Evolutionary conservation across 805 yeast species (phyloP), one percentile per base, ranked within the genome.

Genomic region (Metschnikowia continentalis): DNA sequence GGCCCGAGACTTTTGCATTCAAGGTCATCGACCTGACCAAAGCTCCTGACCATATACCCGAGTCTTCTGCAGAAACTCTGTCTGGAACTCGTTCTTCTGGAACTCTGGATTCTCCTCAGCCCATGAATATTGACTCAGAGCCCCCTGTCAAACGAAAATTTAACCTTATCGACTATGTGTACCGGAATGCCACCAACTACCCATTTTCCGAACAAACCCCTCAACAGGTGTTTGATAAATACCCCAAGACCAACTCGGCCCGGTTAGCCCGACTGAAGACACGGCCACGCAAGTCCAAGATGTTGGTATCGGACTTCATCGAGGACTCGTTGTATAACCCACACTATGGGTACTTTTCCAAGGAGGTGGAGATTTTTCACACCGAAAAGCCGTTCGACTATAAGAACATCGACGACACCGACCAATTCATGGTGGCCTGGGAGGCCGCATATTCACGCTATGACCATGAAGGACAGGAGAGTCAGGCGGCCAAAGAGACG

Each of bases 321-420:
- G 95, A 88, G 59, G 95, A 89, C 64, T 84, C 92, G 17, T 68
- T 89, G 58, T 89, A 89, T 63, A 87, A 90, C 66, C 90, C 92
- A 0, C 61, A 76, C 55, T 89, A 89, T 63, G 96, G 96, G 1
- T 90, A 89, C 65, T 89, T 89, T 59, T 77, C 90, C 1, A 79
- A 82, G 57, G 86, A 86, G 56, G 95, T 87, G 7, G 87, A 84
- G 61, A 88, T 88, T 56, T 88, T 84, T 65, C 84, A 85, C 52
- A 82, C 84, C 1, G 79, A 78, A 23, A 67, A 74, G 42, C 88
- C 91, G 0, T 83, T 87, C 58, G 79, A 83, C 42, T 88, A 83
- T 63, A 71, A 74, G 32, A 67, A 77, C 30, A 69, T 87, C 50
- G 63, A 67, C 13, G 86, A 82, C 48, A 81, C 80, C 19, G 94